phyloP scores from a whole-genome alignment of 2,329 filamentous ascomycete species.

The Aspergillus oerlinghausenensis region DNA sequence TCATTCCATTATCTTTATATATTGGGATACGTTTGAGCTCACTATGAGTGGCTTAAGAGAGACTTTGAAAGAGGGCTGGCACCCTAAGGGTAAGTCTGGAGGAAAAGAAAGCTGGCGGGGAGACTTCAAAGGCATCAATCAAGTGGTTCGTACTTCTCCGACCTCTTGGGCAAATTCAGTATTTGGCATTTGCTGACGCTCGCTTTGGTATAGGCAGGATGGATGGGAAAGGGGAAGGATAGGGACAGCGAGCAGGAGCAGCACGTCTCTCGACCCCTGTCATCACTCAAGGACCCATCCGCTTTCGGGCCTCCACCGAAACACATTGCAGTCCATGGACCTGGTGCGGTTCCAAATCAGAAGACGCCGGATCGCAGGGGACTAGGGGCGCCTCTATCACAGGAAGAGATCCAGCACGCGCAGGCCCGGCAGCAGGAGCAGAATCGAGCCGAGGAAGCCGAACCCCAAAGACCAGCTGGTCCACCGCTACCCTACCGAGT shows the following conservation, averaged over 20 bases:
- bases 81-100: constrained; percentile 51
- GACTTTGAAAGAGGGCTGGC: constrained; percentile 50
- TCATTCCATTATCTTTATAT: neutral
- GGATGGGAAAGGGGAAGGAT: constrained; percentile 54
- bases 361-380: constrained; percentile 42
- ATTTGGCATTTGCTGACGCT: constrained; percentile 15
- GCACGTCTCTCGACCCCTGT: constrained; percentile 60
- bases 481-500: constrained; percentile 63
- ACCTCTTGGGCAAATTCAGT: neutral
- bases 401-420: constrained; percentile 31
- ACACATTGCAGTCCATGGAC: constrained; percentile 50
- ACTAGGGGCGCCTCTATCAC: constrained; percentile 41
- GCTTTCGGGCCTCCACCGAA: constrained; percentile 79
- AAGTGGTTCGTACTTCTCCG: constrained; percentile 43
- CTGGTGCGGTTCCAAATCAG: constrained; percentile 41
- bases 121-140: constrained; percentile 55
- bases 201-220: constrained; percentile 47
- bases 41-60: constrained; percentile 47
- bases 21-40: neutral
- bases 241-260: constrained; percentile 40
- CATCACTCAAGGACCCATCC: constrained; percentile 67
- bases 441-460: constrained; percentile 20
- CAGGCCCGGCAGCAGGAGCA: constrained; percentile 22
- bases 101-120: constrained; percentile 51
- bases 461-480: constrained; percentile 34